These are phyloP conservation scores for Boeremia exigua DNA, from an alignment of 2,329 filamentous ascomycete genomes.

Conservation along the genomic window DNA sequence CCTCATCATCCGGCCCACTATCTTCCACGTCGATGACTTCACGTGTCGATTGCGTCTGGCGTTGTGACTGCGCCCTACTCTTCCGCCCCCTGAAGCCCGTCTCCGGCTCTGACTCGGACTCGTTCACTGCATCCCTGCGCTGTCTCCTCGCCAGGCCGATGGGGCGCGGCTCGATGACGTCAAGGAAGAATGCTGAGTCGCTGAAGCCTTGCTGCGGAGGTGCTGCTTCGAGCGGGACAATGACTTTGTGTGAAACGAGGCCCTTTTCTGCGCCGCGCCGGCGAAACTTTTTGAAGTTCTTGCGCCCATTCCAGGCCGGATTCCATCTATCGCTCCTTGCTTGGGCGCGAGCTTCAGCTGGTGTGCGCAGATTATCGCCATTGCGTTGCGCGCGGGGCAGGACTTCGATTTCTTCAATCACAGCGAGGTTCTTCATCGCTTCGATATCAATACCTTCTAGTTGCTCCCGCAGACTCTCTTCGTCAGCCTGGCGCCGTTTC, in stretches of 20 bases:
- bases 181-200: slow-evolving; percentile 78
- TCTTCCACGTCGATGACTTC: slow-evolving; percentile 41
- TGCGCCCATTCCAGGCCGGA: slow-evolving; percentile 87
- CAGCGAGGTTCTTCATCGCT: slow-evolving; percentile 74
- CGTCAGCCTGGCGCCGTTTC: slow-evolving; percentile 63
- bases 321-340: slow-evolving; percentile 74
- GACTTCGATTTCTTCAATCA: slow-evolving; percentile 79
- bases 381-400: slow-evolving; percentile 39
- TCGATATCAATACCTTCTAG: slow-evolving; percentile 72
- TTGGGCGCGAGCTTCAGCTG: slow-evolving; percentile 31
- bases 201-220: slow-evolving; percentile 71
- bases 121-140: slow-evolving; percentile 8
- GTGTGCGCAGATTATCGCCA: slow-evolving; percentile 3
- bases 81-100: slow-evolving; percentile 29
- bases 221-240: slow-evolving; percentile 75
- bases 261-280: slow-evolving; percentile 50
- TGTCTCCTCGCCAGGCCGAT: neutral
- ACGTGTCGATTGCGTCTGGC: slow-evolving; percentile 22
- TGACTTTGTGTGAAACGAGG: slow-evolving; percentile 61
- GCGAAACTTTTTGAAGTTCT: slow-evolving; percentile 93
- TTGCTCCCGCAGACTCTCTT: slow-evolving; percentile 64
- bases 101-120: slow-evolving; percentile 36
- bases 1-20: slow-evolving; percentile 41
- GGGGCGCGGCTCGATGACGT: slow-evolving; percentile 41
- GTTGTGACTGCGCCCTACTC: slow-evolving; percentile 10